Percentiles rank a stretch among this genome's conserved stretches.
phyloP scores from a whole-genome alignment of 306 rosid species.

The Prunus padus region DNA sequence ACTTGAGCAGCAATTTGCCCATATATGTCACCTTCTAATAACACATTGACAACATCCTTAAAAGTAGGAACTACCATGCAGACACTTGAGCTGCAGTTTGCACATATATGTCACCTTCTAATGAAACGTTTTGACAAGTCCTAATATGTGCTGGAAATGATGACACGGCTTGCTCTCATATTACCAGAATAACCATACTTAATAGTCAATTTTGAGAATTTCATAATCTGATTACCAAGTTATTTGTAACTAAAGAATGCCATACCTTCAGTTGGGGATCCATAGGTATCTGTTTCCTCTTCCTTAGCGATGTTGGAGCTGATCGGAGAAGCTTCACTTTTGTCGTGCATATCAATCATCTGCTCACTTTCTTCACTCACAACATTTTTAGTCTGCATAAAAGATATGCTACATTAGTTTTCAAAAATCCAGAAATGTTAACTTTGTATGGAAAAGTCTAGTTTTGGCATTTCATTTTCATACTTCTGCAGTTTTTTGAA shows the following conservation, averaged over 20 bases:
- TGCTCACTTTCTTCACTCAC: conserved; percentile 36
- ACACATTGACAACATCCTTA: too few relatives aligned
- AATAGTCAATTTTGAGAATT: background rate
- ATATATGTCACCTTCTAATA: too few relatives aligned
- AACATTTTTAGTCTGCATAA: conserved; percentile 46
- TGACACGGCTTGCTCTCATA: background rate
- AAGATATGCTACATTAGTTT: conserved; percentile 23
- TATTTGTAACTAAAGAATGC: conserved; percentile 14
- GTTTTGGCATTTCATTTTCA: background rate
- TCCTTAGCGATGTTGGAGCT: conserved; percentile 25
- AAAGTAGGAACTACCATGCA: background rate
- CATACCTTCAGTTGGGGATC: conserved; percentile 43
- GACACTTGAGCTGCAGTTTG: background rate
- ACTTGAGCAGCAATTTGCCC: background rate
- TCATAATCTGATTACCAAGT: too few relatives aligned
- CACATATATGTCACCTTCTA: too few relatives aligned
- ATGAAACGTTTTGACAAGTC: too few relatives aligned
- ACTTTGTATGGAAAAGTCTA: background rate
- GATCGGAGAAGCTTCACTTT: conserved; percentile 34
- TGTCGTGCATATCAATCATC: conserved; percentile 28
- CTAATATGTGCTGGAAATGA: background rate
- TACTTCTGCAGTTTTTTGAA: background rate
- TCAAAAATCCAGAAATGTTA: background rate
- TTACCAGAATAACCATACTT: background rate
- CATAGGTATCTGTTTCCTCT: conserved; percentile 29